Conservation (phyloP, 202 grass and related monocot species). For the Hordeum pubiflorum region DNA sequence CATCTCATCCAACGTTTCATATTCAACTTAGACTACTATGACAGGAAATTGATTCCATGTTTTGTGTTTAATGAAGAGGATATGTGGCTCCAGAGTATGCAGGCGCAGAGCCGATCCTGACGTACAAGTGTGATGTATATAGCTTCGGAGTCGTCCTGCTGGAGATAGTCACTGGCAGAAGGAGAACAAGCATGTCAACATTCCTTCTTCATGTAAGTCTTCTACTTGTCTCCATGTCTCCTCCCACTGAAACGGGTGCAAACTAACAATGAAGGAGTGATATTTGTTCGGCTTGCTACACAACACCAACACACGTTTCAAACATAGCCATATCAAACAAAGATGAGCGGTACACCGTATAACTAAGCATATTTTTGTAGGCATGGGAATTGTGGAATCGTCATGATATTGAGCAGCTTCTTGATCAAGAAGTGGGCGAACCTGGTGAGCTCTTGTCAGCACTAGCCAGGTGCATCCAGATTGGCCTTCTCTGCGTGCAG, state of each 20-base stretch:
- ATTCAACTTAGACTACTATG: no score
- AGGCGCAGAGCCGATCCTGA: background rate
- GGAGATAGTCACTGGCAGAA: background rate
- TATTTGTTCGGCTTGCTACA: no score
- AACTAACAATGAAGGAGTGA: no score
- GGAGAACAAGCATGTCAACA: background rate
- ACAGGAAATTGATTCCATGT: no score
- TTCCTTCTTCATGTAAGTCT: background rate
- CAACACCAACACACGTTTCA: no score
- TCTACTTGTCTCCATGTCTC: no score
- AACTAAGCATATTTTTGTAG: background rate
- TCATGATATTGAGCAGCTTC: background rate
- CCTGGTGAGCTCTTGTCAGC: background rate
- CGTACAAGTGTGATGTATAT: background rate
- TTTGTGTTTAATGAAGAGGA: background rate
- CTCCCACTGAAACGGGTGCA: no score
- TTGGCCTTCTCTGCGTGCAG: slow-evolving; percentile 6
- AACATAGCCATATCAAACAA: no score
- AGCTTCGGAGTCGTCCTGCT: slow-evolving; percentile 1
- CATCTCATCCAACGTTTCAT: no score
- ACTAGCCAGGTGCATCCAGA: background rate
- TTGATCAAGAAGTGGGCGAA: background rate
- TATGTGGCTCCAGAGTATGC: slow-evolving; percentile 8
- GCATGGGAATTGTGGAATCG: background rate
- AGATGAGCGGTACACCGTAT: no score